Conservation (phyloP, 2,329 filamentous ascomycete genomes). For the Phaeosphaeria sp. region DNA sequence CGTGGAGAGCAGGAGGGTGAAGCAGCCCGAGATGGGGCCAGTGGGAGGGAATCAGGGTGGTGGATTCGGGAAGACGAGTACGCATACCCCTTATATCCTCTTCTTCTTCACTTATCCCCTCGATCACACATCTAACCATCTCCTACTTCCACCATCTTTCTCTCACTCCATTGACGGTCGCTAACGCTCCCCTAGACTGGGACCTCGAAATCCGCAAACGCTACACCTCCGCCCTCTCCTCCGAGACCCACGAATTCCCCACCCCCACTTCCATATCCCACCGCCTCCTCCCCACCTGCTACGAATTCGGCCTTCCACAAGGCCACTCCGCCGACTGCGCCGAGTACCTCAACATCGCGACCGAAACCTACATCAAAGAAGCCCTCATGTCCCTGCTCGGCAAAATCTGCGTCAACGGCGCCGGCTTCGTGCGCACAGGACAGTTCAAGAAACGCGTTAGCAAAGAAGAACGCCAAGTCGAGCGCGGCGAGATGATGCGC, state of each 20-base stretch:
- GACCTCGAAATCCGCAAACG: conserved; percentile 71
- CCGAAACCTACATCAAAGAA: conserved; percentile 70
- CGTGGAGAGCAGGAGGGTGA: conserved; percentile 49
- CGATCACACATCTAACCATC: too few relatives aligned
- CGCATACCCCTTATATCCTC: conserved; percentile 40
- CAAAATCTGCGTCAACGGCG: conserved; percentile 63
- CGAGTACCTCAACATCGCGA: conserved; percentile 66
- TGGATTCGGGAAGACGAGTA: conserved; percentile 81
- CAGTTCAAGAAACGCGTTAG: conserved; percentile 78
- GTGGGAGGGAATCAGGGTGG: conserved; percentile 68
- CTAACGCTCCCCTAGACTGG: too few relatives aligned
- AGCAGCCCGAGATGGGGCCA: conserved; percentile 67
- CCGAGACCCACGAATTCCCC: conserved; percentile 69
- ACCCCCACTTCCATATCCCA: conserved; percentile 63
- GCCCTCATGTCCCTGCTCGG: conserved; percentile 62
- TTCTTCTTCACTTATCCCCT: not conserved
- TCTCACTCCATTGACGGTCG: too few relatives aligned
- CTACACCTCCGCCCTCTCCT: conserved; percentile 67
- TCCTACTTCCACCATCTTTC: not conserved
- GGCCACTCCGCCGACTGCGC: conserved; percentile 62
- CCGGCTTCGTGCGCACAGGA: conserved; percentile 72
- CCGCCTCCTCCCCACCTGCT: conserved; percentile 70
- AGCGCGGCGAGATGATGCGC: conserved; percentile 75
- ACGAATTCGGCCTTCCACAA: conserved; percentile 66
- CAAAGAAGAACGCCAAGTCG: conserved; percentile 75